Evolutionary conservation across 495 filamentous ascomycete species (phyloP).

Genomic region (Trichocladium antarcticum): DNA sequence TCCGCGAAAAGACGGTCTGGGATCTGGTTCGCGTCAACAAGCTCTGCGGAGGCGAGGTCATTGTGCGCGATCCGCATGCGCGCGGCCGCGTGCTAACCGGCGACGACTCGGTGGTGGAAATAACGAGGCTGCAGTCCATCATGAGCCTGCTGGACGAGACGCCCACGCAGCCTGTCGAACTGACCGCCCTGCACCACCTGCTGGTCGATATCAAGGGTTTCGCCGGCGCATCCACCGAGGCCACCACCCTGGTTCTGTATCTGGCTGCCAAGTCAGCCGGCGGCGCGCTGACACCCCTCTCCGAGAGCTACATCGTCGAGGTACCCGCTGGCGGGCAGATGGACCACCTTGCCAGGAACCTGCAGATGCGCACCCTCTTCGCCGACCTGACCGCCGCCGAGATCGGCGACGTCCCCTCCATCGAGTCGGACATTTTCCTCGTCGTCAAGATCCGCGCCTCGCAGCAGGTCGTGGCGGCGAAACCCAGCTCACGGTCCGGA

Average conservation of each 20-base stretch:
- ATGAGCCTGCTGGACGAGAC: conserved; percentile 88
- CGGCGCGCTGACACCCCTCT: conserved; percentile 52
- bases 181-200: conserved; percentile 68
- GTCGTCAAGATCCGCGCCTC: conserved; percentile 69
- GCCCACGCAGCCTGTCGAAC: conserved; percentile 54
- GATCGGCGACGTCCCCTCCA: conserved; percentile 62
- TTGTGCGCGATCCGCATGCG: conserved; percentile 77
- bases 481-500: conserved; percentile 38
- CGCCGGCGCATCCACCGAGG: conserved; percentile 56
- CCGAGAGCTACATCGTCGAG: conserved; percentile 73
- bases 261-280: conserved; percentile 59
- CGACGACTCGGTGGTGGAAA: conserved; percentile 84
- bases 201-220: conserved; percentile 74
- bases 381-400: conserved; percentile 72
- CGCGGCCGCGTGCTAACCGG: conserved; percentile 79
- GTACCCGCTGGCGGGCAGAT: conserved; percentile 62
- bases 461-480: conserved; percentile 40
- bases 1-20: conserved; percentile 87
- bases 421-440: conserved; percentile 61
- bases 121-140: conserved; percentile 80
- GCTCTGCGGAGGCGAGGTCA: conserved; percentile 78
- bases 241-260: conserved; percentile 67
- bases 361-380: conserved; percentile 74
- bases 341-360: conserved; percentile 44
- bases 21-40: conserved; percentile 90